phyloP scores from a whole-genome alignment of 371 early-diverging fungal species.

The Mortierella sp. region DNA sequence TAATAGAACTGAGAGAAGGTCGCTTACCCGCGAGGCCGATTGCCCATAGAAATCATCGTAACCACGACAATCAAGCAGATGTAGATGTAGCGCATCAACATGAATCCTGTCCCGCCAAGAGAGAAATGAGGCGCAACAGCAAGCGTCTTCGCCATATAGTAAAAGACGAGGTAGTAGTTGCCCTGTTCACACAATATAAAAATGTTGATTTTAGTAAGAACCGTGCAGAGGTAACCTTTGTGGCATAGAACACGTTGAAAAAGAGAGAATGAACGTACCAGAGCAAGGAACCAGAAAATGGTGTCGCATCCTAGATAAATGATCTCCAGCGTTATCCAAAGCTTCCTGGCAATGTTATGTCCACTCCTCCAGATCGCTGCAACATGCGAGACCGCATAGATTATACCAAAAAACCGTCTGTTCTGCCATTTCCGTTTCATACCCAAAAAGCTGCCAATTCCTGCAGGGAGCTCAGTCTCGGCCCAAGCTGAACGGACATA shows the following conservation, averaged over 20 bases:
- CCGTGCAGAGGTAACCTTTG: too few relatives aligned
- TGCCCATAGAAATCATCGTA: constrained; percentile 90
- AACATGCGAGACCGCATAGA: constrained; percentile 89
- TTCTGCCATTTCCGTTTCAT: constrained; percentile 97
- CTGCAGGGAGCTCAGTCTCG: constrained; percentile 49
- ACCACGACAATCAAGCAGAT: constrained; percentile 80
- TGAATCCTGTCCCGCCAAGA: constrained; percentile 70
- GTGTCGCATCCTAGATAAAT: constrained; percentile 78
- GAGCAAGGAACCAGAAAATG: constrained; percentile 81
- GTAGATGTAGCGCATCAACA: constrained; percentile 78
- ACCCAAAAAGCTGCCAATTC: constrained; percentile 86
- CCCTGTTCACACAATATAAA: constrained; percentile 54
- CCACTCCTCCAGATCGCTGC: constrained; percentile 79
- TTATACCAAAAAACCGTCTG: constrained; percentile 93
- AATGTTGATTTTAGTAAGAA: too few relatives aligned
- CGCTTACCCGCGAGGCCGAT: constrained; percentile 55
- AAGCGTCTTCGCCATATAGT: constrained; percentile 79
- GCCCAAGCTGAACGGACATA: constrained; percentile 57
- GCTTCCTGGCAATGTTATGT: constrained; percentile 73
- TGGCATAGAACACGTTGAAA: too few relatives aligned
- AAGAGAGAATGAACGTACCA: constrained; percentile 58
- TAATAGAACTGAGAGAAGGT: not conserved
- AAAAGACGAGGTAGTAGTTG: constrained; percentile 91
- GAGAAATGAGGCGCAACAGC: constrained; percentile 61
- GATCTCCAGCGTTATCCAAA: constrained; percentile 78